Percentiles rank a stretch among this genome's conserved stretches.
Evolutionary conservation across 495 filamentous ascomycete species (phyloP).

Genomic region (Coniosporium apollinis): DNA sequence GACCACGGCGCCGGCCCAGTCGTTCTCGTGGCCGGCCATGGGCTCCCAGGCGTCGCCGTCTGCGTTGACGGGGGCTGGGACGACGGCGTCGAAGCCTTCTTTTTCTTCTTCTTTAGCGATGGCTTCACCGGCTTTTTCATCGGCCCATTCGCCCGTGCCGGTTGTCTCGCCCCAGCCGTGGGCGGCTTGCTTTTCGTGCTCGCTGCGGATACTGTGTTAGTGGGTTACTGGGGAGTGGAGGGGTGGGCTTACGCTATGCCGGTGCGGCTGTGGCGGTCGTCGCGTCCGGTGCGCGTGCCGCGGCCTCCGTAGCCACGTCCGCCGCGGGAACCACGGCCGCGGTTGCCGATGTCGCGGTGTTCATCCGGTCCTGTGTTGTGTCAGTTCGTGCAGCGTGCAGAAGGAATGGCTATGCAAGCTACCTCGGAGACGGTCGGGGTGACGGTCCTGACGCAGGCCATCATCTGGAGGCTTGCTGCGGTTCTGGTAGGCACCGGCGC

Average conservation of each 20-base stretch:
- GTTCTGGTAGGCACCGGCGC: constrained; percentile 67
- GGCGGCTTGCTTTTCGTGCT: constrained; percentile 82
- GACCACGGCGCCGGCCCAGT: constrained; percentile 24
- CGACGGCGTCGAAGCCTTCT: constrained; percentile 26
- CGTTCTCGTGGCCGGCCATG: constrained; percentile 17
- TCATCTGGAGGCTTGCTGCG: constrained; percentile 68
- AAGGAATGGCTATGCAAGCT: too few species aligned
- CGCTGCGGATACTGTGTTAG: constrained; percentile 30
- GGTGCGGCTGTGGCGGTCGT: constrained; percentile 70
- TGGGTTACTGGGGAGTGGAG: background rate
- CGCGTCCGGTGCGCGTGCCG: constrained; percentile 17
- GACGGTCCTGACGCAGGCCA: constrained; percentile 32
- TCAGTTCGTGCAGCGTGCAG: too few species aligned
- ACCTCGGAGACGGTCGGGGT: constrained; percentile 24
- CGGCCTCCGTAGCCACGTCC: constrained; percentile 39
- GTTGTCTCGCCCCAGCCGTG: constrained; percentile 77
- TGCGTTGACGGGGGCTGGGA: constrained; percentile 23
- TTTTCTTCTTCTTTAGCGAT: constrained; percentile 72
- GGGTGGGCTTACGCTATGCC: constrained; percentile 43
- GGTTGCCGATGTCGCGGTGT: constrained; percentile 23
- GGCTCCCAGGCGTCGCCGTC: constrained; percentile 7
- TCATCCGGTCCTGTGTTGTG: constrained; percentile 9
- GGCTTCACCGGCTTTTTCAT: constrained; percentile 73
- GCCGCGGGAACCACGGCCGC: constrained; percentile 32
- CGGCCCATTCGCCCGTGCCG: constrained; percentile 65